A percentile compares a stretch with the other conserved stretches of the same genome.
These are phyloP conservation scores for Capsicum rhomboideum DNA, from an alignment of 257 asterid species.

Conservation along the genomic window DNA sequence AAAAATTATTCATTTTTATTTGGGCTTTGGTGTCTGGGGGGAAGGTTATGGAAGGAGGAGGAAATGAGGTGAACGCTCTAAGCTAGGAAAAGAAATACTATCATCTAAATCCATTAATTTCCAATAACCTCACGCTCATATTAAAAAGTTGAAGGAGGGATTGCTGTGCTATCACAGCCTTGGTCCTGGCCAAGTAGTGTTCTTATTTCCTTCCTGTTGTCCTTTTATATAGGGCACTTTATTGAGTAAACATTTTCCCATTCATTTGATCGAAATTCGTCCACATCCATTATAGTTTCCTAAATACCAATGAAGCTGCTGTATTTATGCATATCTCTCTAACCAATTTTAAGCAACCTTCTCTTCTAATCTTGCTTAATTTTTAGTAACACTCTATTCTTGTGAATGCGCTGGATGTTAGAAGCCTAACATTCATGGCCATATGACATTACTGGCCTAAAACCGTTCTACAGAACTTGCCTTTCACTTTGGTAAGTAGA, in stretches of 20 bases:
- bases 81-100: neutral
- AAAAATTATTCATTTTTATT: too few relatives aligned
- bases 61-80: neutral
- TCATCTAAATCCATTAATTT: neutral
- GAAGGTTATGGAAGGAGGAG: neutral
- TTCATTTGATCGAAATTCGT: neutral
- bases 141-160: neutral
- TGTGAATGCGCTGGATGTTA: neutral
- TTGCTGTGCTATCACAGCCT: neutral
- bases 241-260: neutral
- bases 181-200: neutral
- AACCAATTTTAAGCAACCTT: neutral
- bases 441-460: neutral
- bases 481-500: neutral
- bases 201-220: neutral
- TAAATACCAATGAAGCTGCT: neutral
- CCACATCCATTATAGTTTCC: neutral
- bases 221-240: neutral
- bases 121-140: neutral
- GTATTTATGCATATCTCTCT: neutral
- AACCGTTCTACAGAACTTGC: neutral
- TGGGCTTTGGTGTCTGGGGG: neutral
- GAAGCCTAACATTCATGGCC: neutral
- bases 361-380: neutral
- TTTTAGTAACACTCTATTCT: neutral